phyloP scores from a whole-genome alignment of 2,329 filamentous ascomycete species.

The Sporothrix inflata region DNA sequence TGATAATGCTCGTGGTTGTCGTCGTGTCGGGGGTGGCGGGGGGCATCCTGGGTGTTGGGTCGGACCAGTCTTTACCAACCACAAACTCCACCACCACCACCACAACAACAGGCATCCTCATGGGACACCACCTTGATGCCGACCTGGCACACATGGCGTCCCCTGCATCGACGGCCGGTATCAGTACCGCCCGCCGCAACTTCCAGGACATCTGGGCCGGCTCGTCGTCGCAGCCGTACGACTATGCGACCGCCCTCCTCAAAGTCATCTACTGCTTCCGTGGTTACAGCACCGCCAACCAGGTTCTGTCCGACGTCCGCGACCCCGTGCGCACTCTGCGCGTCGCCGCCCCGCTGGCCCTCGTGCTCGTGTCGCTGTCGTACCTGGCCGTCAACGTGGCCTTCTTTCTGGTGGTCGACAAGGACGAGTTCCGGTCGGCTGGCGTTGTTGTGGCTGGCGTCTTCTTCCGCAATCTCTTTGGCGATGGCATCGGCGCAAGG shows the following conservation, averaged over 20 bases:
- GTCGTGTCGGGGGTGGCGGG: conserved; percentile 49
- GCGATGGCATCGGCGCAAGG: conserved; percentile 47
- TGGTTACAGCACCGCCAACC: conserved; percentile 59
- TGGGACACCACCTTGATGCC: conserved; percentile 34
- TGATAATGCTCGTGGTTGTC: conserved; percentile 53
- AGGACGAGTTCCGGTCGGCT: conserved; percentile 56
- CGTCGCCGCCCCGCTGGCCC: conserved; percentile 58
- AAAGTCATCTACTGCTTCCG: conserved; percentile 61
- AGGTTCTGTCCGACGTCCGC: conserved; percentile 59
- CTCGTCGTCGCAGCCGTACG: conserved; percentile 47
- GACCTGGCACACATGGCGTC: conserved; percentile 25
- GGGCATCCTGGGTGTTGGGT: conserved; percentile 41
- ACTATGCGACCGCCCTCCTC: conserved; percentile 55
- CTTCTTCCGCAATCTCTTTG: conserved; percentile 62
- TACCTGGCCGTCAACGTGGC: conserved; percentile 63
- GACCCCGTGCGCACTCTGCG: conserved; percentile 62
- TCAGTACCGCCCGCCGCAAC: conserved; percentile 45
- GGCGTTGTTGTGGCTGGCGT: conserved; percentile 59
- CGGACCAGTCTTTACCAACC: conserved; percentile 22
- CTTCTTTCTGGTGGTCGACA: conserved; percentile 62
- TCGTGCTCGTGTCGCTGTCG: conserved; percentile 56
- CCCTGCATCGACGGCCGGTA: neutral
- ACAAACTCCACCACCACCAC: neutral
- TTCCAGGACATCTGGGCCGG: conserved; percentile 47
- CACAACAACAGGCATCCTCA: neutral